These are phyloP conservation scores for Colletotrichum shisoi DNA, from an alignment of 2,329 filamentous ascomycete species.

Conservation along the genomic window DNA sequence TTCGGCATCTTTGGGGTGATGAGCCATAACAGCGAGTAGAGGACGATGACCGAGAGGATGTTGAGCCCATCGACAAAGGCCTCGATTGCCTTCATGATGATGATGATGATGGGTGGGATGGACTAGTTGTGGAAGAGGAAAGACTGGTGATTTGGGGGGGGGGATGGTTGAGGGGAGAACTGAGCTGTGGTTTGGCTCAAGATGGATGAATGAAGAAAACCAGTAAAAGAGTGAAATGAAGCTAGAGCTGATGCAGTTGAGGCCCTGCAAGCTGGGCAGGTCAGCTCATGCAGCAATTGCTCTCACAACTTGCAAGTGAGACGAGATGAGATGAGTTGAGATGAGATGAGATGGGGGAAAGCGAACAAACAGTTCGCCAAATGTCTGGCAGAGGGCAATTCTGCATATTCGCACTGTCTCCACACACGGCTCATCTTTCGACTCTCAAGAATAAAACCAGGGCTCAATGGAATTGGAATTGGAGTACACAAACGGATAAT, in stretches of 20 bases:
- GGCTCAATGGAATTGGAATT: too few species aligned
- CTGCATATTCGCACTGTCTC: conserved; percentile 30
- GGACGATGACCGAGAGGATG: conserved; percentile 27
- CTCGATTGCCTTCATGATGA: conserved; percentile 34
- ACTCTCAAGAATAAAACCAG: not conserved
- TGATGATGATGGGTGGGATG: conserved; percentile 7
- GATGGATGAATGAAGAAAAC: not conserved
- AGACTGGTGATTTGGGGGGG: not conserved
- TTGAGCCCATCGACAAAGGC: conserved; percentile 35
- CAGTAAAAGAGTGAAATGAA: not conserved
- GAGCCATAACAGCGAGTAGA: conserved; percentile 26
- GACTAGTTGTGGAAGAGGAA: too few species aligned
- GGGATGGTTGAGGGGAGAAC: not conserved
- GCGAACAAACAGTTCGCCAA: conserved; percentile 38
- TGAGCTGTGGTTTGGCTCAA: not conserved
- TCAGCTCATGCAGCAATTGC: not conserved
- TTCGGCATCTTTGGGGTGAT: conserved; percentile 30
- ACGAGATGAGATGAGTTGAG: not conserved
- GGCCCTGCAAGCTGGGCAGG: not conserved
- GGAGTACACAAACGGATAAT: not conserved
- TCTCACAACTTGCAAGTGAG: conserved; percentile 3
- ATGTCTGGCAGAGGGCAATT: not conserved
- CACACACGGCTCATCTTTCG: not conserved
- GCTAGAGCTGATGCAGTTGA: not conserved
- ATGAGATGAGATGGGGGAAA: not conserved